Evolutionary conservation across 495 filamentous ascomycete genomes (phyloP), one percentile per base, ranked within the genome.

Genomic region (Aspergillus wentii): DNA sequence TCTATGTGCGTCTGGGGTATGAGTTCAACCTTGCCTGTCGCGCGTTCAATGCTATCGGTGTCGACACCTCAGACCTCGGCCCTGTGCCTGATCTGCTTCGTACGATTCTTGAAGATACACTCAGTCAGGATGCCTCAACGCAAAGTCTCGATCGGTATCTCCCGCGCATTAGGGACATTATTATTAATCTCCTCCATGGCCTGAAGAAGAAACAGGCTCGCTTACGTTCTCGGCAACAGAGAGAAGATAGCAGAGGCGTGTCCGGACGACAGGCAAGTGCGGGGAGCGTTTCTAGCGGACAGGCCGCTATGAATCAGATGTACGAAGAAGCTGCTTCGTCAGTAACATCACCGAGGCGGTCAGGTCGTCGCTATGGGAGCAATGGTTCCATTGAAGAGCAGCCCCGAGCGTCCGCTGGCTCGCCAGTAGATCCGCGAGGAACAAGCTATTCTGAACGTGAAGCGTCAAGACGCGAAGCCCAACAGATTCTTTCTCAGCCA

Each of bases 21-120:
- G 92, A 98, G 61, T 98, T 98, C 71, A 98, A 98, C 60, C 85
- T 97, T 64, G 92, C 92, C 6, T 96, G 89, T 61, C 83, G 92
- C 26, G 89, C 92, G 31, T 98, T 98, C 61, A 86, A 83, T 53
- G 86, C 88, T 26, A 97, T 98, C 52, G 90, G 91, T 22, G 91
- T 98, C 33, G 94, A 97, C 43, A 95, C 88, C 4, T 72, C 78
- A 4, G 92, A 98, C 60, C 74, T 98, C 11, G 92, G 92, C 32
- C 94, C 94, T 51, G 92, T 98, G 5, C 92, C 92, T 2, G 92
- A 98, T 56, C 70, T 88, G 33, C 61, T 98, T 16, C 82, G 92
- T 43, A 78, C 80, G 18, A 97, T 98, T 35, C 72, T 98, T 22
- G 92, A 98, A 63, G 86, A 94, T 34, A 97, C 94, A 0, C 71